Evolutionary conservation across 306 rosid species (phyloP), one percentile per base, ranked within the genome.

Genomic region (Mucuna pruriens): DNA sequence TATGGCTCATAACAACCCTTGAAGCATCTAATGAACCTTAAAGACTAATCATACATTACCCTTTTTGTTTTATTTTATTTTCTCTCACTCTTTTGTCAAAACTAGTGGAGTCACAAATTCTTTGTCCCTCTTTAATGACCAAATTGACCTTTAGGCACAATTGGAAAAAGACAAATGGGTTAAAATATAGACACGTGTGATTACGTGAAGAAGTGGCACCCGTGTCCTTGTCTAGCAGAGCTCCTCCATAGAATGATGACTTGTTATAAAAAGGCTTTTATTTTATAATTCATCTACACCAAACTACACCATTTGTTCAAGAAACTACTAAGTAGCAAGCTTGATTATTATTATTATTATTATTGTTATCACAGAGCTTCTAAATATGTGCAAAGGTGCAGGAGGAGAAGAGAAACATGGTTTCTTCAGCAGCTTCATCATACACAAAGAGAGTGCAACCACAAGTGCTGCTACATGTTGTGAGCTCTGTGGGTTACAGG

Each of bases 381-480:
- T 49, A 58, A 76, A 68, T 64, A 94, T 94, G 98, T 92, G 98
- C 71, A 87, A 57, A 86, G 95, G 94, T 19, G 62, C 76, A 80
- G 86, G 76, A 74, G 87, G 83, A 62, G 34, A 39, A 40, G 55
- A 80, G 44, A 76, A 72, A 44, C 83, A 65, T 25, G 84, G 71
- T 46, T 67, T 71, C 17, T 38, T 45, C 64, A 71, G 11, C 19
- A 34, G 45, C 8, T 44, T 62, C 5, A 7, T 62, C 5, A 7
- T 29, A 31, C 49, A 66, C 11, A 19, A 75, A 86, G 88, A 85
- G 64, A 65, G 31, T 12, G 85, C 51, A 46, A 25, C 74, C 16
- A 73, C 39, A 25, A 83, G 26, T 7, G 71, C 26, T 7, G 71
- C 26, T 61, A 80, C 77, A n/a, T 51, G 86, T 19, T 91, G 97